Percentiles rank a stretch among this genome's conserved stretches.
These are phyloP conservation scores for Sordariomycetes sp. DNA, from an alignment of 2,329 filamentous ascomycete genomes.

Conservation along the genomic window DNA sequence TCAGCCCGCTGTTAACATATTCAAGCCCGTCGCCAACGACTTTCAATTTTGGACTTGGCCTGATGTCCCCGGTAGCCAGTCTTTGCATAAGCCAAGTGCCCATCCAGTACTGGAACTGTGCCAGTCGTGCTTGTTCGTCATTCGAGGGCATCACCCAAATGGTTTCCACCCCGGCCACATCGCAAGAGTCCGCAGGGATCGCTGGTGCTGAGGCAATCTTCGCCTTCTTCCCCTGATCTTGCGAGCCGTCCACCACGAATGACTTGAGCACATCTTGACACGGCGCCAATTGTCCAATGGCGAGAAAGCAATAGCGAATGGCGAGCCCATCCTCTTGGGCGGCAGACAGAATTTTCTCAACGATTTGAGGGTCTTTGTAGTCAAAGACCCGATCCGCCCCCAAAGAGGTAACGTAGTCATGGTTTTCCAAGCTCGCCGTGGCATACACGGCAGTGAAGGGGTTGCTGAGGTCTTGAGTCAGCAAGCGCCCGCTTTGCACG, in stretches of 20 bases:
- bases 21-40: constrained; percentile 25
- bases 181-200: constrained; percentile 18
- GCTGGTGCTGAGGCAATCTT: constrained; percentile 27
- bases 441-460: constrained; percentile 29
- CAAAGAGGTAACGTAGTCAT: constrained; percentile 20
- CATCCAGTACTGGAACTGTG: constrained; percentile 29
- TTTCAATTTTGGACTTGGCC: constrained; percentile 26
- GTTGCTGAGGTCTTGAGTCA: constrained; percentile 21
- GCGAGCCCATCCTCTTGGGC: constrained; percentile 23
- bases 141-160: constrained; percentile 27
- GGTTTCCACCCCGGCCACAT: constrained; percentile 21
- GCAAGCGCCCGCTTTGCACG: constrained; percentile 25
- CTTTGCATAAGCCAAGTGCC: constrained; percentile 24
- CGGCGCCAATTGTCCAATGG: constrained; percentile 20
- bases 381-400: constrained; percentile 31
- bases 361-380: constrained; percentile 21
- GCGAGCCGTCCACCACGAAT: constrained; percentile 11
- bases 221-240: constrained; percentile 5
- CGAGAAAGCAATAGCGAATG: constrained; percentile 31
- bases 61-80: constrained; percentile 19
- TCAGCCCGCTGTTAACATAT: constrained; percentile 26
- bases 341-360: constrained; percentile 21
- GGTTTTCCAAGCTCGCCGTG: constrained; percentile 23
- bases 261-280: constrained; percentile 27
- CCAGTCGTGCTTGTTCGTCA: constrained; percentile 20